Conservation (phyloP, 2,329 filamentous ascomycete species). For the Aspergillus novofumigatus region DNA sequence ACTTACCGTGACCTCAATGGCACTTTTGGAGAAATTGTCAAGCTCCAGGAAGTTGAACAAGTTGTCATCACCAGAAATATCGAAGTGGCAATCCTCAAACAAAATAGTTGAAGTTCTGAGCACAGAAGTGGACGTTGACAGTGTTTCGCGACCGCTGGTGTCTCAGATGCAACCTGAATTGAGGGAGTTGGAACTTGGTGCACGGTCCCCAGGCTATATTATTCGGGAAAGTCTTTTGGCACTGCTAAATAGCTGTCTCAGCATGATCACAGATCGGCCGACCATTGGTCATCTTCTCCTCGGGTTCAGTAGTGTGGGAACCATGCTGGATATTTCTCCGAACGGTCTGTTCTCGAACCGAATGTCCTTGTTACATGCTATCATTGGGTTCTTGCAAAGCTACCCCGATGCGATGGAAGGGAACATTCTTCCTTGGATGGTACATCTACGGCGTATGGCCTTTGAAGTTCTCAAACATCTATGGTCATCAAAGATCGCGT, state of each 20-base stretch:
- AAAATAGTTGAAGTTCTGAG: conserved; percentile 87
- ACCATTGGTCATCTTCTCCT: conserved; percentile 88
- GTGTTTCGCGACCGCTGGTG: conserved; percentile 71
- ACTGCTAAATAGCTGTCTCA: conserved; percentile 77
- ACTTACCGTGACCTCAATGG: conserved; percentile 74
- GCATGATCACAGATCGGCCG: conserved; percentile 68
- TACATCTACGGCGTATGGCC: conserved; percentile 63
- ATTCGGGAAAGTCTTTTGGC: conserved; percentile 82
- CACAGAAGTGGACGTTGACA: conserved; percentile 71
- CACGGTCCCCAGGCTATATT: conserved; percentile 67
- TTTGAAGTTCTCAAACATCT: conserved; percentile 74
- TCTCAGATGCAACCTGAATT: conserved; percentile 61
- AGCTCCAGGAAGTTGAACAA: conserved; percentile 76
- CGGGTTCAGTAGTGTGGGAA: conserved; percentile 75
- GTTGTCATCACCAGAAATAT: conserved; percentile 59
- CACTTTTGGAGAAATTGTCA: conserved; percentile 79
- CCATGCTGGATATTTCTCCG: conserved; percentile 63
- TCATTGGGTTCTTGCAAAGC: conserved; percentile 67
- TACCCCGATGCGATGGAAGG: conserved; percentile 62
- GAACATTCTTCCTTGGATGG: conserved; percentile 62
- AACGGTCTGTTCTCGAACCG: conserved; percentile 67
- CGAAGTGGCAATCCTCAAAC: conserved; percentile 64
- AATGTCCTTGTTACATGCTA: conserved; percentile 76
- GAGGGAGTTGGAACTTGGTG: conserved; percentile 69
- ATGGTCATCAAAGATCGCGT: conserved; percentile 78